Base-by-base conservation (phyloP, 1,284 basidiomycete genomes). In the Trametes versicolor region DNA sequence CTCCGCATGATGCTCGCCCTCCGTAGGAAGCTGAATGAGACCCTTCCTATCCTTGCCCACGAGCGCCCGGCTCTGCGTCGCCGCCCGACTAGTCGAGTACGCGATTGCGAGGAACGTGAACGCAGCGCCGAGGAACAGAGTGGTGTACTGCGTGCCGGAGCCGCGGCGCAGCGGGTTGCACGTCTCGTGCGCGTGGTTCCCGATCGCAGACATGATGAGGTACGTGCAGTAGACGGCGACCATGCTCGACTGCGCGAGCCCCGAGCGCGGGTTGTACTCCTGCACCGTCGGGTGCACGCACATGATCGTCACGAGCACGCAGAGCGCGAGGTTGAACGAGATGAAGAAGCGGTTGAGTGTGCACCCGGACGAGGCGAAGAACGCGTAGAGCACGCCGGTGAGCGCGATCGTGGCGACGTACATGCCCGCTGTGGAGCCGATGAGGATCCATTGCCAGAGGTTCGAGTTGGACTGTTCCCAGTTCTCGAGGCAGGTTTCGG, bases 81-180 rank as follows among this genome's bases (percentile, higher is more conserved):
- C 97, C 1, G 98, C 97, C 52, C 98, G 86, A 25, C 92, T 95
- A 0, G 97, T 99, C 25, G 96, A 98, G 77, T 99, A 99, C 12
- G 98, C 97, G 71, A 99, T 98, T 2, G 98, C 97, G 52, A 99
- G 80, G 85, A 99, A 99, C 1, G 97, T 99, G 80, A 99, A 98
- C 17, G 96, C 79, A 5, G 95, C 98, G 49, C 97, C 98, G 49
- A 99, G 83, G 29, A 99, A 84, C 37, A 97, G 90, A 1, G 95
- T 94, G 3, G 95, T 96, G 25, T 91, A 96, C 68, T 92, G 89
- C 1, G 96, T 94, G 54, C 83, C 90, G 70, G 82, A 81, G 54
- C 86, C 73, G 47, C 73, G 83, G 36, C 86, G 85, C 21, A 99
- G 84, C 0, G 98, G 97, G 77, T 99, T 99, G 83, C 97, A 99